These are phyloP conservation scores for Avena insularis DNA, from an alignment of 176 grass and related monocot species.

Conservation along the genomic window DNA sequence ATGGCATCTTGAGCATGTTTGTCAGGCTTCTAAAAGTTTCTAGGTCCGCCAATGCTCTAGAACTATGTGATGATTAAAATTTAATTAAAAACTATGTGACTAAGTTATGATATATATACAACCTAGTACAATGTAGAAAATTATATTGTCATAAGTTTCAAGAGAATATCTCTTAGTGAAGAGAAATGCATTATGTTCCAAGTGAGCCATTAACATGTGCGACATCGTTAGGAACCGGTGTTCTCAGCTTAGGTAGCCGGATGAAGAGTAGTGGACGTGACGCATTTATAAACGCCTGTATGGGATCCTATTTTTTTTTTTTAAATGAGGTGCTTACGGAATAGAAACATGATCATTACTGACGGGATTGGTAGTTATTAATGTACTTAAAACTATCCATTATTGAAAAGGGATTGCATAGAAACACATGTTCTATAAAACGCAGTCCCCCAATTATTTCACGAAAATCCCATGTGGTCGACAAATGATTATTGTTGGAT, in stretches of 20 bases:
- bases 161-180: no score
- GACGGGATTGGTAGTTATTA: not conserved
- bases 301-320: not conserved
- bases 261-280: not conserved
- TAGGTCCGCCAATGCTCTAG: no score
- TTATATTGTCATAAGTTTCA: no score
- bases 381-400: not conserved
- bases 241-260: not conserved
- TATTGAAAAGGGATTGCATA: not conserved
- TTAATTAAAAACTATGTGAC: not conserved
- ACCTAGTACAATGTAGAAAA: not conserved
- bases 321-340: not conserved
- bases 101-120: not conserved
- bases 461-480: conserved; percentile 14
- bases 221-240: not conserved
- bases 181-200: no score
- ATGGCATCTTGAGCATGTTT: no score
- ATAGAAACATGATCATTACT: conserved; percentile 32
- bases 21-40: no score
- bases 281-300: not conserved
- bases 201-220: not conserved
- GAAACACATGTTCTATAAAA: not conserved
- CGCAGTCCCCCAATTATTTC: not conserved
- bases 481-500: conserved; percentile 7
- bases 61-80: not conserved